Conservation (phyloP, 75 land plant species). For the Pseudotsuga menziesii region DNA sequence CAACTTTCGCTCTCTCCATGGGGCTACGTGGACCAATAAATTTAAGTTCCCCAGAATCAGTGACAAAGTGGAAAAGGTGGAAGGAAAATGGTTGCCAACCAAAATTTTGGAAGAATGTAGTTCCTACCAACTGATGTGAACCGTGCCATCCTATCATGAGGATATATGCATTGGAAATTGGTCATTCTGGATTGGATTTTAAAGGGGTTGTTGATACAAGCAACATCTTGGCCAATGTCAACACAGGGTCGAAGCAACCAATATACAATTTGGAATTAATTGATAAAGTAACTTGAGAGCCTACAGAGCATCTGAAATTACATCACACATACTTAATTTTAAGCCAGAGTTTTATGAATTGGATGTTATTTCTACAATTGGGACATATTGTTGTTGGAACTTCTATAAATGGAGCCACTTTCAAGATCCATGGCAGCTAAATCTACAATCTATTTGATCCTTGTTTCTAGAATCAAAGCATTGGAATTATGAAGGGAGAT, state of each 20-base stretch:
- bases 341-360: neutral
- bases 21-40: constrained; percentile 90
- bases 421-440: constrained; percentile 95
- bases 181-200: neutral
- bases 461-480: neutral
- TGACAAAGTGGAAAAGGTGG: constrained; percentile 75
- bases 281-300: constrained; percentile 50
- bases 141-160: constrained; percentile 48
- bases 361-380: constrained; percentile 29
- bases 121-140: constrained; percentile 75
- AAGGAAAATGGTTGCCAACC: constrained; percentile 71
- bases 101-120: constrained; percentile 80
- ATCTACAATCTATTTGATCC: neutral
- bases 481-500: neutral
- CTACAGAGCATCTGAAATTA: constrained; percentile 2
- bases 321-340: neutral
- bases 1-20: constrained; percentile 81
- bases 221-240: constrained; percentile 1
- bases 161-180: neutral
- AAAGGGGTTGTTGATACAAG: neutral
- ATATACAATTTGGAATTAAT: constrained; percentile 97
- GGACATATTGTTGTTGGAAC: constrained; percentile 93
- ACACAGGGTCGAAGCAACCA: constrained; percentile 45
- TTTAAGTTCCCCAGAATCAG: constrained; percentile 79
- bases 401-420: constrained; percentile 96